phyloP scores from a whole-genome alignment of 352 stramenopile species.

The Phytophthora ohioensis region DNA sequence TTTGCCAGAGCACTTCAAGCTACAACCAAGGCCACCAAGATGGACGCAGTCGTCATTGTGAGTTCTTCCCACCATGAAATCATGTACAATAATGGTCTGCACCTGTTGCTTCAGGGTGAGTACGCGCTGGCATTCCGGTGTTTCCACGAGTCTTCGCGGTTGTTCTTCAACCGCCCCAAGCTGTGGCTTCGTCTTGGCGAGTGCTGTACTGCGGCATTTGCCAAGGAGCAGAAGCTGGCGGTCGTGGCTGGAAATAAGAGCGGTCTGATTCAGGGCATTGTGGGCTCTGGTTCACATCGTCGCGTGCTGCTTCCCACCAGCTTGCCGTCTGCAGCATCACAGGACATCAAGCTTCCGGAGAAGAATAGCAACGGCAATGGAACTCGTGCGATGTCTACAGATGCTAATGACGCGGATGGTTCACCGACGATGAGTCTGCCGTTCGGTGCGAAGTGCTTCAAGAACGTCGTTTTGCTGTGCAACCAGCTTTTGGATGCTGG shows the following conservation, averaged over 20 bases:
- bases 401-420: constrained; percentile 47
- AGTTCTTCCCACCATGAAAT: constrained; percentile 89
- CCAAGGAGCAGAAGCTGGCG: constrained; percentile 71
- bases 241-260: constrained; percentile 80
- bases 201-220: constrained; percentile 89
- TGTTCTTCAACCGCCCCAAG: constrained; percentile 93
- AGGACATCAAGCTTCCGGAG: constrained; percentile 74
- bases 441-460: constrained; percentile 90
- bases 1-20: constrained; percentile 87
- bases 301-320: constrained; percentile 84
- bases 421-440: constrained; percentile 83
- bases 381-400: constrained; percentile 31
- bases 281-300: constrained; percentile 82
- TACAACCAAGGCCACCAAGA: constrained; percentile 66
- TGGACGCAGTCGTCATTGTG: constrained; percentile 62
- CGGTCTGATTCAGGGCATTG: constrained; percentile 79
- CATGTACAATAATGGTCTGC: constrained; percentile 94
- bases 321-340: constrained; percentile 60
- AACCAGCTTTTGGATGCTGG: constrained; percentile 73
- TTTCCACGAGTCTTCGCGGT: constrained; percentile 87
- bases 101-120: constrained; percentile 87
- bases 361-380: constrained; percentile 61
- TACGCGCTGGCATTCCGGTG: constrained; percentile 89
- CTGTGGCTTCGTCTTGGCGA: constrained; percentile 93
- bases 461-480: constrained; percentile 86